Evolutionary conservation across 208 protist genomes (phyloP).

Genomic region (Porcisia deanei): DNA sequence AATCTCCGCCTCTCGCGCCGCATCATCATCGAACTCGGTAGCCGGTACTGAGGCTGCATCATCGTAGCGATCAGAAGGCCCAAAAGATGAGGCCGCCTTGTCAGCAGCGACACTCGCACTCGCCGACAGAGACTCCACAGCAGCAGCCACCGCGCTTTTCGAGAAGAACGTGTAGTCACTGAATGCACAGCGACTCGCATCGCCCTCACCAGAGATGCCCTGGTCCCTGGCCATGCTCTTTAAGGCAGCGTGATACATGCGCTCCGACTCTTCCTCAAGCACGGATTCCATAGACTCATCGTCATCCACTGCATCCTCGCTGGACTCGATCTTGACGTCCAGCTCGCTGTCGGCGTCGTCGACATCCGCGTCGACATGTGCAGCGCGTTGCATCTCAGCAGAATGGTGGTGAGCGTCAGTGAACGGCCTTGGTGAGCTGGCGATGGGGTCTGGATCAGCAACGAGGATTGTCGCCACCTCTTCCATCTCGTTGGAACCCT

Average conservation of each 20-base stretch:
- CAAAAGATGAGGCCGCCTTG: constrained; percentile 15
- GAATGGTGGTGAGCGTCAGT: background rate
- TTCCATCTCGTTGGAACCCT: background rate
- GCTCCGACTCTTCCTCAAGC: constrained; percentile 30
- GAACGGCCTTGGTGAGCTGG: background rate
- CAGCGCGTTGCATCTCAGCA: background rate
- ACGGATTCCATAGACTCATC: constrained; percentile 25
- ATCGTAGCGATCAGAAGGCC: background rate
- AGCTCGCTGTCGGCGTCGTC: background rate
- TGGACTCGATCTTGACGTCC: background rate
- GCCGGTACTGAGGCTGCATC: background rate
- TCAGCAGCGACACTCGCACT: background rate
- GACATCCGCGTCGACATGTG: background rate
- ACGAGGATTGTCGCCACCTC: background rate
- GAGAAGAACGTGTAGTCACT: constrained; percentile 22
- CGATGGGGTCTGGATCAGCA: background rate
- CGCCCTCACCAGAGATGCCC: background rate
- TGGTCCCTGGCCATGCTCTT: constrained; percentile 7
- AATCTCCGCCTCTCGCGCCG: constrained; percentile 15
- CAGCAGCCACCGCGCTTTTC: constrained; percentile 12
- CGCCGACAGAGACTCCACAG: constrained; percentile 1
- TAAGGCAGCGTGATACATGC: constrained; percentile 18
- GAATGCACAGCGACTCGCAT: background rate
- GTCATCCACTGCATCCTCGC: constrained; percentile 6
- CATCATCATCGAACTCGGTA: constrained; percentile 23